These are phyloP conservation scores for Paragyromitra xinjiangensis DNA, from an alignment of 495 filamentous ascomycete species.

Conservation along the genomic window DNA sequence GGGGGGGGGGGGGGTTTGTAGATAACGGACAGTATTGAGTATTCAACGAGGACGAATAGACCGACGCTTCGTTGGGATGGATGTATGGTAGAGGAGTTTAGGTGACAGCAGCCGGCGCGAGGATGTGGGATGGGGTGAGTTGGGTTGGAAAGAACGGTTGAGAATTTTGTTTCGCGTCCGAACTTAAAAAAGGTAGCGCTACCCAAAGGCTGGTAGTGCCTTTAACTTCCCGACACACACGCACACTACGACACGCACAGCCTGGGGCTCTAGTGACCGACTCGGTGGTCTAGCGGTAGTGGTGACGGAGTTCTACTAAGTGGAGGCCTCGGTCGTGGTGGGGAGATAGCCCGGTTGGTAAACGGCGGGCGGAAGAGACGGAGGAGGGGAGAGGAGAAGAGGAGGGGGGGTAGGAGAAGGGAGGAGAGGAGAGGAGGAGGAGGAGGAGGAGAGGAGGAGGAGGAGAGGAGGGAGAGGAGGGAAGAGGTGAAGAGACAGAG, in stretches of 20 bases:
- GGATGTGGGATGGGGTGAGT: conserved; percentile 41
- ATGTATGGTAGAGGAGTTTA: conserved; percentile 37
- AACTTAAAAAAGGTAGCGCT: conserved; percentile 49
- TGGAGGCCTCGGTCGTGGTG: conserved; percentile 50
- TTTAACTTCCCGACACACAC: conserved; percentile 51
- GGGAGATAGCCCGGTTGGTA: conserved; percentile 52
- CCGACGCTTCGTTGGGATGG: conserved; percentile 31
- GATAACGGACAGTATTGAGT: conserved; percentile 37
- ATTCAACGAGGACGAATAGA: conserved; percentile 26
- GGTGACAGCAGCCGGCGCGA: conserved; percentile 45
- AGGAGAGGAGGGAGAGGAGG: conserved; percentile 10
- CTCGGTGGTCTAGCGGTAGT: conserved; percentile 53
- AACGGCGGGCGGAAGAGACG: conserved; percentile 54
- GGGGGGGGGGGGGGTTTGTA: conserved; percentile 31
- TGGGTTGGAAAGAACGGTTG: conserved; percentile 43
- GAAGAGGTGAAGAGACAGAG: conserved; percentile 49
- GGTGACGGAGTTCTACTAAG: conserved; percentile 54
- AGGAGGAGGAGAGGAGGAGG: conserved; percentile 1
- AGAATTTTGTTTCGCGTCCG: conserved; percentile 51
- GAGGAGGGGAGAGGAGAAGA: conserved; percentile 31
- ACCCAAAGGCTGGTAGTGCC: conserved; percentile 49
- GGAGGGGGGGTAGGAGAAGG: background rate
- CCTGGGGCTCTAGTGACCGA: conserved; percentile 51
- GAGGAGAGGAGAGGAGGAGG: conserved; percentile 12
- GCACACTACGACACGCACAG: conserved; percentile 53